These are phyloP conservation scores for Amanita jacksonii DNA, from an alignment of 768 basidiomycete genomes.

Conservation along the genomic window DNA sequence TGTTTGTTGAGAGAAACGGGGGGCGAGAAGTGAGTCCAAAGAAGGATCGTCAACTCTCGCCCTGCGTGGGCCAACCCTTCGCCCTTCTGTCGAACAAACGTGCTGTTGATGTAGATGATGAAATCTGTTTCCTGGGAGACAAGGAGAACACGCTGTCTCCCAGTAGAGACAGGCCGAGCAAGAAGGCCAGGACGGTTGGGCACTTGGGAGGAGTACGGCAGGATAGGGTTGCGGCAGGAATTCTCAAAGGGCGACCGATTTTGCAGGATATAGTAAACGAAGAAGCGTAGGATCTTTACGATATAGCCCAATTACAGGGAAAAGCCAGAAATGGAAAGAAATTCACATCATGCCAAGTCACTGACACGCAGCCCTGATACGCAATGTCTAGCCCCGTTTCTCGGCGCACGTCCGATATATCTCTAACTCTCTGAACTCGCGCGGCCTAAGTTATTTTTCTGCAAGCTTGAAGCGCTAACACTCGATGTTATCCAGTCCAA, in stretches of 20 bases:
- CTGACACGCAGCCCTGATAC: not conserved
- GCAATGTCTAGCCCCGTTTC: not conserved
- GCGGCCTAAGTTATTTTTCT: not conserved
- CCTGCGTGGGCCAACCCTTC: too few species aligned
- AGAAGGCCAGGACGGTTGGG: slow-evolving; percentile 11
- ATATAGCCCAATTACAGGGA: not conserved
- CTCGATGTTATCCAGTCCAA: slow-evolving; percentile 41
- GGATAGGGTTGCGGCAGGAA: slow-evolving; percentile 19
- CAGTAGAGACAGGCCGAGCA: slow-evolving; percentile 3
- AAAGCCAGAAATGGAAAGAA: not conserved
- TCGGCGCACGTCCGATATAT: not conserved
- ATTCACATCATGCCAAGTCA: not conserved
- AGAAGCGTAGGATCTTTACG: slow-evolving; percentile 8
- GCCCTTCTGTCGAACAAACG: not conserved
- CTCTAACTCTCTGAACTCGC: not conserved
- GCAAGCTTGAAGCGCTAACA: not conserved
- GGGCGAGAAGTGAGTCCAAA: too few species aligned
- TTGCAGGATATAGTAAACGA: slow-evolving; percentile 52
- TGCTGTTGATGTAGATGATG: not conserved
- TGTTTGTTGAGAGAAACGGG: too few species aligned
- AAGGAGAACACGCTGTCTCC: slow-evolving; percentile 9
- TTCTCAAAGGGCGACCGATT: slow-evolving; percentile 49
- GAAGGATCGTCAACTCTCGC: too few species aligned
- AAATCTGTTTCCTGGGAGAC: not conserved
- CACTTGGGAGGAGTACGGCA: not conserved